Base-by-base conservation (phyloP, 345 rosid genomes). In the Lepidium aucheri region DNA sequence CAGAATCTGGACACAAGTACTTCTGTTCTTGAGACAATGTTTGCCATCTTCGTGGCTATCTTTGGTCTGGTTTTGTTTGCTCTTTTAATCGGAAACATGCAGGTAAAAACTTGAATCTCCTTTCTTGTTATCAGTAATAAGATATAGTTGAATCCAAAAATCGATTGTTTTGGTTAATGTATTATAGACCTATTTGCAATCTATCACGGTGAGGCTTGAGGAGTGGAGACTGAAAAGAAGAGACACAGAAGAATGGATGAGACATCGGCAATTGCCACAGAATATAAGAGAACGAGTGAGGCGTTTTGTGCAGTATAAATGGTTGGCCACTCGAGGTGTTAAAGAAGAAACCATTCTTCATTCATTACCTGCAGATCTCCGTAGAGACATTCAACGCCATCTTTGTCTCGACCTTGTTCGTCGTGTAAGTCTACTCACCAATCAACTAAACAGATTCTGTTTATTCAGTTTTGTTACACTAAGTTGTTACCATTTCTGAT, bases 371-470 rank as follows among this genome's bases (percentile, higher is more conserved):
- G 71, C 82, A 2, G 90, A 89, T 82, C 92, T 89, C 4, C 81
- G 87, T 1, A 80, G 87, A 75, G 88, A 86, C 49, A 86, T 89
- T 76, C 83, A 86, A 76, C 72, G 93, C 12, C 93, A 89, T 80
- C 83, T 86, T 15, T 89, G 96, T 78, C 79, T 89, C 38, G 93
- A 86, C 68, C 88, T 86, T 71, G 90, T 89, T 65, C 82, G 88
- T 52, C 86, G 87, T 33, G 93, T 88, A 83, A 77, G 90, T 80
- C 24, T 61, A 57, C 8, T 15, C 42, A 55, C 14, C 32, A 6
- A 18, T 54, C 47, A 70, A 24, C 40, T 60, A 5, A 46, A 55
- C 50, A 38, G 7, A 17, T 52, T 59, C 55, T 24, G 2, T 15
- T 49, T 49, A 7, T 13, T 2, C 1, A 6, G 52, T 1, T 44